Evolutionary conservation across 805 yeast genomes (phyloP).

Genomic region (Yamadazyma nakazawae): DNA sequence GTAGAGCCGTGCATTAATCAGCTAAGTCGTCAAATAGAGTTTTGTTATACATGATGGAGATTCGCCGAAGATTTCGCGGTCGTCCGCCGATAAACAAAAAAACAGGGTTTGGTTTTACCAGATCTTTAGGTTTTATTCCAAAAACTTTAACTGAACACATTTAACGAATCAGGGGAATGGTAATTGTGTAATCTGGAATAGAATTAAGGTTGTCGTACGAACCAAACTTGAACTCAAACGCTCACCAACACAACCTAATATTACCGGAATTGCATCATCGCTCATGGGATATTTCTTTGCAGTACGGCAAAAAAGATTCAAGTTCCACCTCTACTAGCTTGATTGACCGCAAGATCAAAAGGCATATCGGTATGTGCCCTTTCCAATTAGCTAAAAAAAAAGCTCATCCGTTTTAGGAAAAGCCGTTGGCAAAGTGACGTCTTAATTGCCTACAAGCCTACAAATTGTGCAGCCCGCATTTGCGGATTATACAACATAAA

Average conservation of each 20-base stretch:
- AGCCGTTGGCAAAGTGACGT: slow-evolving; percentile 3
- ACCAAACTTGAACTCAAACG: no score
- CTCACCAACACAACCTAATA: no score
- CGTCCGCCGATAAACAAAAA: not conserved
- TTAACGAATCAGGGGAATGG: not conserved
- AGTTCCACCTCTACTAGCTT: no score
- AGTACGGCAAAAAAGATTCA: no score
- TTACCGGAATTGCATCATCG: no score
- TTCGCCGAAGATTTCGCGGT: slow-evolving; percentile 1
- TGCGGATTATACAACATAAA: not conserved
- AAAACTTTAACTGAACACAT: not conserved
- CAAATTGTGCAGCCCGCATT: slow-evolving; percentile 3
- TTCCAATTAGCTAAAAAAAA: not conserved
- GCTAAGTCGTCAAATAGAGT: not conserved
- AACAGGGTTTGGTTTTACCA: not conserved
- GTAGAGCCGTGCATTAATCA: not conserved
- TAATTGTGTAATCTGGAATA: not conserved
- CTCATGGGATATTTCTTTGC: no score
- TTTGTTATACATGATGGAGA: not conserved
- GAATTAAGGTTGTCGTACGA: no score
- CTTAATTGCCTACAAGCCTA: not conserved
- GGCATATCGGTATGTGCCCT: not conserved
- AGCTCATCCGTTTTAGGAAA: not conserved
- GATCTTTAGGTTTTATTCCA: slow-evolving; percentile 3
- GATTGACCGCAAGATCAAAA: not conserved